A percentile compares a stretch with the other conserved stretches of the same genome.
These are phyloP conservation scores for Neurospora sublineolata DNA, from an alignment of 495 filamentous ascomycete species.

Conservation along the genomic window DNA sequence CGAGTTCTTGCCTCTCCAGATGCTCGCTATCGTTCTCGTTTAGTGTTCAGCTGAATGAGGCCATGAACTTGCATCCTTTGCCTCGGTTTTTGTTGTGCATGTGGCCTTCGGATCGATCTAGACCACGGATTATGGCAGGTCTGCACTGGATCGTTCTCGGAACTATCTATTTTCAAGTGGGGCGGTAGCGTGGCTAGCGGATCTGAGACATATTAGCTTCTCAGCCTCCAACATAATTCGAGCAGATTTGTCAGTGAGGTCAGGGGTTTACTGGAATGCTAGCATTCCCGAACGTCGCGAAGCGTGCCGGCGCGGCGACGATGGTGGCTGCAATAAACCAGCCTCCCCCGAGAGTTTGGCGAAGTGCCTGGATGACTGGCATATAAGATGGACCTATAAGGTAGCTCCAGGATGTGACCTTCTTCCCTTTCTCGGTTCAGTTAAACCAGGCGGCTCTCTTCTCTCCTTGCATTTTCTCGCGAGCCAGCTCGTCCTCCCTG, in stretches of 20 bases:
- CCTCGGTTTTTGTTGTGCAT: neutral
- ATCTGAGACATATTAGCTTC: neutral
- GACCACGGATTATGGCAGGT: neutral
- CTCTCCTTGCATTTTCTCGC: neutral
- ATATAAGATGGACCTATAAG: neutral
- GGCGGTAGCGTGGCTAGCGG: neutral
- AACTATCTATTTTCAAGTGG: neutral
- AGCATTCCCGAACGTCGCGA: neutral
- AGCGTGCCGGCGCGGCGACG: neutral
- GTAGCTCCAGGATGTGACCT: neutral
- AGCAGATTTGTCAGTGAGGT: neutral
- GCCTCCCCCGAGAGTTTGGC: neutral
- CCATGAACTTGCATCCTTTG: neutral
- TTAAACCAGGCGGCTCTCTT: neutral
- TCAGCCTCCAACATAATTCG: neutral
- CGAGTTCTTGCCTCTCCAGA: neutral
- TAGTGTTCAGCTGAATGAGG: neutral
- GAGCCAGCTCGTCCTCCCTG: neutral
- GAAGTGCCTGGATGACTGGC: neutral
- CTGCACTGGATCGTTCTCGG: neutral
- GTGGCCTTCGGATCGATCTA: neutral
- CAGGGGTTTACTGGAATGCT: neutral
- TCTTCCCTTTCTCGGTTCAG: neutral
- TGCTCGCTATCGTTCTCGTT: neutral
- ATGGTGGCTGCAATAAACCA: neutral